Evolutionary conservation across 768 basidiomycete species (phyloP).

Genomic region (Russula earlei): DNA sequence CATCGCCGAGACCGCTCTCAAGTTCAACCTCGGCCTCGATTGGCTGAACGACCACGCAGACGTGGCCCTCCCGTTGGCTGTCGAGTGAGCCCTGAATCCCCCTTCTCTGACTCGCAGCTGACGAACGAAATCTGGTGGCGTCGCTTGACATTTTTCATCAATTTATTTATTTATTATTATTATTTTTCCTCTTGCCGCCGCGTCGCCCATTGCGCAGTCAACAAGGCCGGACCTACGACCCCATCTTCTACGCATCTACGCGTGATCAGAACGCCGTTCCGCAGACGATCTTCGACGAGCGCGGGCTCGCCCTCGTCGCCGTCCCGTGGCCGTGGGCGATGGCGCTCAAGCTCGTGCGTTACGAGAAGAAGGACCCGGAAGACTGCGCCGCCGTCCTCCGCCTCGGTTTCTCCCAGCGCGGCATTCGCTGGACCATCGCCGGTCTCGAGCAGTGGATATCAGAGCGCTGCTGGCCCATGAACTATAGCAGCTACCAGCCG

Average conservation of each 20-base stretch:
- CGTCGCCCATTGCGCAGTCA: conserved; percentile 8
- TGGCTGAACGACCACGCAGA: conserved; percentile 78
- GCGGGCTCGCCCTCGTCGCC: conserved; percentile 46
- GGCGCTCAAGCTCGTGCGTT: conserved; percentile 63
- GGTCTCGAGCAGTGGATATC: conserved; percentile 50
- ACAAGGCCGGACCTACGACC: conserved; percentile 37
- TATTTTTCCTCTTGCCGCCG: too few species aligned
- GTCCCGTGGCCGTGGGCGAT: conserved; percentile 67
- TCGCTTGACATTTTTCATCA: too few species aligned
- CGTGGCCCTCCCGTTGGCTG: conserved; percentile 56
- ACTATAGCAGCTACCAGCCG: conserved; percentile 41
- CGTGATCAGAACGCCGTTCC: conserved; percentile 31
- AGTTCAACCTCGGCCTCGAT: conserved; percentile 45
- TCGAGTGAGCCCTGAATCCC: conserved; percentile 38
- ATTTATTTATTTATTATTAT: too few species aligned
- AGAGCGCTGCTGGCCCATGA: conserved; percentile 54
- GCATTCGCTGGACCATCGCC: conserved; percentile 45
- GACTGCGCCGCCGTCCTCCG: conserved; percentile 64
- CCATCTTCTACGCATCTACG: conserved; percentile 45
- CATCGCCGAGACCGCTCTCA: conserved; percentile 44
- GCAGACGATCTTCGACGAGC: conserved; percentile 50
- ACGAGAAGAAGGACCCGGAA: conserved; percentile 48
- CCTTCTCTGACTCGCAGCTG: background rate
- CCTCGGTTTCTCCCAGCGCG: conserved; percentile 44
- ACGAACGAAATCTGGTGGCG: too few species aligned